A percentile compares a stretch with the other conserved stretches of the same genome.
These are phyloP conservation scores for Nakazawaea laoshanensis DNA, from an alignment of 805 yeast genomes.

Conservation along the genomic window DNA sequence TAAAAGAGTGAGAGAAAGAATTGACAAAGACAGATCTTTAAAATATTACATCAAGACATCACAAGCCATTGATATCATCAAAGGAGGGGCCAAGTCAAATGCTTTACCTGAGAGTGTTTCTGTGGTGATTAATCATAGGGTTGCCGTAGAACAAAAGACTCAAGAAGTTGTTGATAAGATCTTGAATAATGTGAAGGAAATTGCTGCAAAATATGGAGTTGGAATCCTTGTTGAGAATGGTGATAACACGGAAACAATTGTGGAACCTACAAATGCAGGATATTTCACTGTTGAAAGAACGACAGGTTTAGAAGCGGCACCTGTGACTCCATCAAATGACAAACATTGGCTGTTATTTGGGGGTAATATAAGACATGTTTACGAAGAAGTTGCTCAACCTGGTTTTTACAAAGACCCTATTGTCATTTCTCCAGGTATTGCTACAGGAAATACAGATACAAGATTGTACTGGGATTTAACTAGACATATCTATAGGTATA, in stretches of 20 bases:
- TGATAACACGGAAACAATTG: conserved; percentile 17
- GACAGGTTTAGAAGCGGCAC: conserved; percentile 38
- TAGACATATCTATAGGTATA: conserved; percentile 47
- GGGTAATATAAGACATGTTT: conserved; percentile 36
- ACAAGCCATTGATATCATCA: conserved; percentile 37
- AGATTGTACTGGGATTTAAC: conserved; percentile 51
- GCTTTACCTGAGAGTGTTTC: conserved; percentile 42
- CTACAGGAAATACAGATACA: conserved; percentile 66
- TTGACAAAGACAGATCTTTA: conserved; percentile 18
- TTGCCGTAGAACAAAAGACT: conserved; percentile 35
- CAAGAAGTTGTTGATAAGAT: conserved; percentile 24
- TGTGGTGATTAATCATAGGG: conserved; percentile 34
- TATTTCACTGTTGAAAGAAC: conserved; percentile 6
- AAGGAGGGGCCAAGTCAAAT: conserved; percentile 42
- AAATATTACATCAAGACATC: conserved; percentile 35
- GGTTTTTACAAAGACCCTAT: conserved; percentile 21
- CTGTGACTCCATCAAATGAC: conserved; percentile 37
- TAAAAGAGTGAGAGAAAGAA: conserved; percentile 24
- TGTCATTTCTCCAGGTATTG: conserved; percentile 48
- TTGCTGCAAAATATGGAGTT: conserved; percentile 28
- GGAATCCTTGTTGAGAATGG: conserved; percentile 17
- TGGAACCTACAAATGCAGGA: conserved; percentile 18
- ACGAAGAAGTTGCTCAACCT: conserved; percentile 33
- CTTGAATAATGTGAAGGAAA: conserved; percentile 19
- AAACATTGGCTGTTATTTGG: conserved; percentile 33